Conservation (phyloP, 345 rosid species). For the Triadica sebifera region DNA sequence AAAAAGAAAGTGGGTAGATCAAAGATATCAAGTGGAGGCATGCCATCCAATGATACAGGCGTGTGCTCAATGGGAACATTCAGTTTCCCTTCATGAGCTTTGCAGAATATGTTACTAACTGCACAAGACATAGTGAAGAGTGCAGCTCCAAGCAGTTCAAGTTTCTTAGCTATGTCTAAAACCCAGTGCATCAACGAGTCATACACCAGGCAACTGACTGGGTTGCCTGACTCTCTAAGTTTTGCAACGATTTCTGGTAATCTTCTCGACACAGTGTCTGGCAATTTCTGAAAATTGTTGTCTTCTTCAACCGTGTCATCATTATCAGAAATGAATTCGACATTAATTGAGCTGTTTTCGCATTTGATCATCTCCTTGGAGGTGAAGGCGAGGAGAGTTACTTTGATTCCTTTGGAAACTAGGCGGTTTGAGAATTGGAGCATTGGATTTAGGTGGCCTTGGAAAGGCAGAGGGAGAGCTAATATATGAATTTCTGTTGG, state of each 20-base stretch:
- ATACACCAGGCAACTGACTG: conserved; percentile 4
- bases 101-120: background rate
- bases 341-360: background rate
- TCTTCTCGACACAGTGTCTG: background rate
- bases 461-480: conserved; percentile 7
- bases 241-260: background rate
- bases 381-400: background rate
- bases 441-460: conserved; percentile 14
- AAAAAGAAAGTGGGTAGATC: conserved; percentile 43
- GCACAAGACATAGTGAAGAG: conserved; percentile 7
- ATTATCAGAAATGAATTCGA: background rate
- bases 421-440: conserved; percentile 7
- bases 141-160: background rate
- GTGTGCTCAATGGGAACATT: conserved; percentile 27
- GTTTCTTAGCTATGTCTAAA: conserved; percentile 1
- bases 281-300: background rate
- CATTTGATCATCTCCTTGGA: too few relatives aligned
- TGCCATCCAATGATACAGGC: conserved; percentile 24
- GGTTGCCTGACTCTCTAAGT: background rate
- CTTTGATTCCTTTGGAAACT: conserved; percentile 9
- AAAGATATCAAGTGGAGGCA: conserved; percentile 34
- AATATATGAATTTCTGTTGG: background rate
- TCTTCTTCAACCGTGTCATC: too few relatives aligned
- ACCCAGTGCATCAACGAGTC: conserved; percentile 3
- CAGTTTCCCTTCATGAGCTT: background rate